phyloP scores from a whole-genome alignment of 345 rosid species.

The Citrus sinensis region DVS_A1.0 CM039163.1:44388501-44389000 shows the following conservation, averaged over 20 bases:
- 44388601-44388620: neutral
- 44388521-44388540: neutral
- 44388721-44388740: neutral
- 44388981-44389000: slow-evolving; percentile 99
- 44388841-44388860: neutral
- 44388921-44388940: neutral
- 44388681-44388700: neutral
- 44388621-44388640: neutral
- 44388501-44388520: neutral
- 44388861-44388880: neutral
- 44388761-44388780: neutral
- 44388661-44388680: neutral
- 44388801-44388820: neutral
- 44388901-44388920: neutral
- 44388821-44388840: neutral
- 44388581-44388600: neutral
- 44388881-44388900: neutral
- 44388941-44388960: slow-evolving; percentile 34
- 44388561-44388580: neutral
- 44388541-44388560: neutral
- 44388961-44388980: slow-evolving; percentile 99
- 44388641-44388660: neutral
- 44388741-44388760: neutral
- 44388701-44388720: neutral
- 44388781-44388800: neutral